Evolutionary conservation across 139 green algal species (phyloP).

Genomic region (Nannochloris sp.): DNA sequence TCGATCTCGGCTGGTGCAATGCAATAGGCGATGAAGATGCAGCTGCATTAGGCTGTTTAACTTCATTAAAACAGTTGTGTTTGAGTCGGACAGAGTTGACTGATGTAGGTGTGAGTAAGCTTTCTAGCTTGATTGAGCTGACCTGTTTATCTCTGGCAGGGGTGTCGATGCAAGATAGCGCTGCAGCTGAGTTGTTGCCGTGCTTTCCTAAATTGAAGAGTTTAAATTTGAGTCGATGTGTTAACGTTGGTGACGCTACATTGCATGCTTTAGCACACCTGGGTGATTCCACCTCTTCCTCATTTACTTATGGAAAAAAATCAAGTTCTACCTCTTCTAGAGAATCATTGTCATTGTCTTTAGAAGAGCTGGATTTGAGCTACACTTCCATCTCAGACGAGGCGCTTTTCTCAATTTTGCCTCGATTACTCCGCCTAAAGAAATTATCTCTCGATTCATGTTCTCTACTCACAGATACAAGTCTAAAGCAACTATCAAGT

Average conservation of each 20-base stretch:
- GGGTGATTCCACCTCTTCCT: too few species aligned
- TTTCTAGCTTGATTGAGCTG: conserved; percentile 2
- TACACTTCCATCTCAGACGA: not conserved
- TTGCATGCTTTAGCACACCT: conserved; percentile 6
- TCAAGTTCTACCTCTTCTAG: too few species aligned
- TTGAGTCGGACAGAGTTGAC: conserved; percentile 25
- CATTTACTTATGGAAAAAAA: too few species aligned
- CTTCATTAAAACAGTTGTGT: conserved; percentile 14
- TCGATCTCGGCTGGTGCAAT: conserved; percentile 42
- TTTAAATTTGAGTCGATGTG: conserved; percentile 24
- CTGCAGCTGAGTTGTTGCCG: conserved; percentile 5
- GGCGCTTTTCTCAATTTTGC: not conserved
- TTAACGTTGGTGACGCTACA: conserved; percentile 7
- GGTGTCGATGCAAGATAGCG: not conserved
- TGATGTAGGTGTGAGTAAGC: conserved; percentile 3
- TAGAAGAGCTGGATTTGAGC: not conserved
- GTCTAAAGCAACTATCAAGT: not conserved
- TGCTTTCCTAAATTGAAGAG: conserved; percentile 3
- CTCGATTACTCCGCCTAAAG: not conserved
- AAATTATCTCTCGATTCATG: not conserved
- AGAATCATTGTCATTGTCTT: not conserved
- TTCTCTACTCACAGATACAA: not conserved
- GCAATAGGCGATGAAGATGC: conserved; percentile 20
- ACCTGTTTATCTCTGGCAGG: conserved; percentile 2
- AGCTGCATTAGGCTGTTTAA: conserved; percentile 10